Conservation (phyloP, 306 rosid species). For the Leucaena leucocephala region DNA sequence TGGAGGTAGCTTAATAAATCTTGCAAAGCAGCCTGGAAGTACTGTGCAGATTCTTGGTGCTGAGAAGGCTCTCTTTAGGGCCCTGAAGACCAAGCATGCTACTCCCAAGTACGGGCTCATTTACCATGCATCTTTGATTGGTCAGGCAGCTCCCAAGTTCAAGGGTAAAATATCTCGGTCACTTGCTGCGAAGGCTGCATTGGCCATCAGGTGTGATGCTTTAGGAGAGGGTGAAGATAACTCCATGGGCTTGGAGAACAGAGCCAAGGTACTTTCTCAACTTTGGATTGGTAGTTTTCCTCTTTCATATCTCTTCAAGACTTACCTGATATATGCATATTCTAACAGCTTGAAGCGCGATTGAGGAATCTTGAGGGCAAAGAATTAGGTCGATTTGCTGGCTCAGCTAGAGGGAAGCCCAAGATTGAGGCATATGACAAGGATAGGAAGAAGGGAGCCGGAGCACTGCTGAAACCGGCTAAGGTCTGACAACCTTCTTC, state of each 20-base stretch:
- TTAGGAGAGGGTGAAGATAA: conserved; percentile 81
- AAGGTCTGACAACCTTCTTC: conserved; percentile 53
- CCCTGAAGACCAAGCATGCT: conserved; percentile 91
- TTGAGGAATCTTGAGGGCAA: conserved; percentile 89
- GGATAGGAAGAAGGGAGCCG: conserved; percentile 83
- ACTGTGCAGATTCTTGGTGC: conserved; percentile 96
- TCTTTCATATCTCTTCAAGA: background rate
- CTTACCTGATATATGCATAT: background rate
- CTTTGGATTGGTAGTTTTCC: background rate
- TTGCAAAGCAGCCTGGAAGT: conserved; percentile 97
- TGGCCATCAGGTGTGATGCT: conserved; percentile 89
- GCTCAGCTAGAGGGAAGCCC: conserved; percentile 92
- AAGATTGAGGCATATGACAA: conserved; percentile 87
- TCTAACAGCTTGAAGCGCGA: conserved; percentile 70
- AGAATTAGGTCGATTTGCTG: conserved; percentile 78
- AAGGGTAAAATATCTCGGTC: conserved; percentile 93
- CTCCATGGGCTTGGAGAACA: conserved; percentile 81
- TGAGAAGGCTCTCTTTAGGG: conserved; percentile 94
- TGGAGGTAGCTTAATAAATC: conserved; percentile 89
- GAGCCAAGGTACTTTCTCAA: conserved; percentile 29
- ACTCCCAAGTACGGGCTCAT: conserved; percentile 96
- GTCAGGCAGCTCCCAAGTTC: conserved; percentile 87
- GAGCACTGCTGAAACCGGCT: conserved; percentile 75
- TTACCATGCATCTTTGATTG: conserved; percentile 92
- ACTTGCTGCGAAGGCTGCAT: conserved; percentile 82